phyloP scores from a whole-genome alignment of 495 filamentous ascomycete species.

The Cryomyces minteri region DNA sequence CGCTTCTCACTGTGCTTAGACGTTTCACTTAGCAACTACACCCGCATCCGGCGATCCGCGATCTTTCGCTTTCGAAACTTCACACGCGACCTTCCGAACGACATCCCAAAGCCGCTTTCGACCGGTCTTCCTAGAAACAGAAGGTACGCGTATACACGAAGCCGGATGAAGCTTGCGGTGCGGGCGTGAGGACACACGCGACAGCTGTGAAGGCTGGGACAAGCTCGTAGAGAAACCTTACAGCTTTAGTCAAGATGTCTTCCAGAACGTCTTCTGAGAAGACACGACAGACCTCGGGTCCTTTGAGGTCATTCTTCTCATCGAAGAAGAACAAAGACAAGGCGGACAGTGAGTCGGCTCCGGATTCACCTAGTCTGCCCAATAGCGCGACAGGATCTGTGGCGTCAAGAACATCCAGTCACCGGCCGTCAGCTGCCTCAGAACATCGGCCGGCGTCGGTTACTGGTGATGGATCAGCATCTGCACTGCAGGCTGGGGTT shows the following conservation, averaged over 20 bases:
- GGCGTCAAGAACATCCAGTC: constrained; percentile 54
- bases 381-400: constrained; percentile 45
- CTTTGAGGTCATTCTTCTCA: constrained; percentile 63
- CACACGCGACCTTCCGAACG: no score
- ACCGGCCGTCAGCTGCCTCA: constrained; percentile 59
- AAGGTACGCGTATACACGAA: no score
- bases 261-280: neutral
- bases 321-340: constrained; percentile 61
- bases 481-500: constrained; percentile 66
- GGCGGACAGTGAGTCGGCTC: constrained; percentile 35
- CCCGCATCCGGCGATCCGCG: no score
- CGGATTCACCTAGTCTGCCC: constrained; percentile 30
- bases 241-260: neutral
- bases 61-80: no score
- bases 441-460: constrained; percentile 37
- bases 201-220: no score
- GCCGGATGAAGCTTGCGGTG: no score
- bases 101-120: no score
- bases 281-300: neutral
- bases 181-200: no score
- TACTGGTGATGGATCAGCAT: constrained; percentile 29
- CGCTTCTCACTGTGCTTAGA: no score
- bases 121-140: no score
- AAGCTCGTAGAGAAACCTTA: no score
- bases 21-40: no score